These are phyloP conservation scores for Panicum virgatum DNA, from an alignment of 202 grass and related monocot genomes.

Conservation along the genomic window DNA sequence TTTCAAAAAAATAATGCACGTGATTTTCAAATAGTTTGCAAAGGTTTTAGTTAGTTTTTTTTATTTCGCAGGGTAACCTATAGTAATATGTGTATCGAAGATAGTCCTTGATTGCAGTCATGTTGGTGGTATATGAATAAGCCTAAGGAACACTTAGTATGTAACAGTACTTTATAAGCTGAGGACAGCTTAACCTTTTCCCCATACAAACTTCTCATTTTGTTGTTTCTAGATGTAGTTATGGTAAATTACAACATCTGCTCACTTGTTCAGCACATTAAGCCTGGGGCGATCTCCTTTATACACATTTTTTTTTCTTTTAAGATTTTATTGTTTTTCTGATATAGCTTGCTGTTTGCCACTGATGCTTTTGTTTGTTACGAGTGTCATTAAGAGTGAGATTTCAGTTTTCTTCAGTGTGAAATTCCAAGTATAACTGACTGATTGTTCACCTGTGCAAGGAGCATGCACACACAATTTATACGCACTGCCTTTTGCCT, in stretches of 20 bases:
- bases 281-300: not conserved
- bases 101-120: not conserved
- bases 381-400: not conserved
- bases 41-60: not conserved
- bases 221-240: not conserved
- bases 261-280: conserved; percentile 7
- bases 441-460: not conserved
- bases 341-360: not conserved
- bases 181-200: not conserved
- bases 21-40: not conserved
- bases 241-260: not conserved
- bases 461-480: conserved; percentile 1
- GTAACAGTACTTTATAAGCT: not conserved
- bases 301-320: not conserved
- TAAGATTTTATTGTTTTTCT: not conserved
- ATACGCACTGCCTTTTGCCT: conserved; percentile 3
- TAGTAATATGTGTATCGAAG: not conserved
- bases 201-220: not conserved
- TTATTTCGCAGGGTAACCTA: not conserved
- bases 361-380: conserved; percentile 7
- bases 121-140: not conserved
- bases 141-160: not conserved
- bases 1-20: not conserved
- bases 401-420: conserved; percentile 31
- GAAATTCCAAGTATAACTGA: conserved; percentile 12